Evolutionary conservation across 2,329 filamentous ascomycete genomes (phyloP).

Genomic region (Thielaviopsis populi): DNA sequence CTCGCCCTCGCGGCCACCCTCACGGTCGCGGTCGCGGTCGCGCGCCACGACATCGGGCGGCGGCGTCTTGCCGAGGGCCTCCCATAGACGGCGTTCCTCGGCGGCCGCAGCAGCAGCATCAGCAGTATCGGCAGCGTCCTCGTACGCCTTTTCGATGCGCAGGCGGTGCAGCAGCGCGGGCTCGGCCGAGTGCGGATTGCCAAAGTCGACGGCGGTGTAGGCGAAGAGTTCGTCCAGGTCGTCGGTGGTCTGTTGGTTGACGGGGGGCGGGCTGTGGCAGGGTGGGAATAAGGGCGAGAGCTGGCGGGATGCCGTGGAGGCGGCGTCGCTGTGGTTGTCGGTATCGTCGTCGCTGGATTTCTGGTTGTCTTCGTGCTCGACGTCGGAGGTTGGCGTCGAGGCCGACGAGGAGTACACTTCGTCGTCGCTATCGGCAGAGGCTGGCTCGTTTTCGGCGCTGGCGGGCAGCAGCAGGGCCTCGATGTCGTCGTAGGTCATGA

Average conservation of each 20-base stretch:
- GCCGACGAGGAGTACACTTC: neutral
- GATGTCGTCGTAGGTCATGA: slow-evolving; percentile 31
- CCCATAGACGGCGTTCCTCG: slow-evolving; percentile 34
- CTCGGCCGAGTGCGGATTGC: slow-evolving; percentile 25
- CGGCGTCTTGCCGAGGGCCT: slow-evolving; percentile 26
- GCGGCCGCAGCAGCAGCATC: slow-evolving; percentile 28
- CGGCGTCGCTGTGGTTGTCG: neutral
- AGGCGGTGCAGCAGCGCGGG: slow-evolving; percentile 28
- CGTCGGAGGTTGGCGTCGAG: neutral
- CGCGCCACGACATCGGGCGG: slow-evolving; percentile 26
- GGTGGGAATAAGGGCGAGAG: slow-evolving; percentile 11
- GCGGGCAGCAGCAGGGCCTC: slow-evolving; percentile 26
- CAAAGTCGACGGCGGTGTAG: slow-evolving; percentile 29
- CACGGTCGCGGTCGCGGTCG: slow-evolving; percentile 17
- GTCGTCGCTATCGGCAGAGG: neutral
- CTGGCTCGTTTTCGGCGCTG: neutral
- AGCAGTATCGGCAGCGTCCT: slow-evolving; percentile 29
- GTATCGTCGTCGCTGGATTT: neutral
- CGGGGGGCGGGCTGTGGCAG: neutral
- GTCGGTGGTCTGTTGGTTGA: slow-evolving; percentile 16
- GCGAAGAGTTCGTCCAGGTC: slow-evolving; percentile 26
- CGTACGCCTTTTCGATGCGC: slow-evolving; percentile 28
- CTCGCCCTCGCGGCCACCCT: neutral
- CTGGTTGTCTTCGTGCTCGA: neutral
- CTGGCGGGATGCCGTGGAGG: neutral